A percentile compares a stretch with the other conserved stretches of the same genome.
Evolutionary conservation across 148 eudicot genomes (phyloP).

Genomic region (Chenopodium formosanum): DNA sequence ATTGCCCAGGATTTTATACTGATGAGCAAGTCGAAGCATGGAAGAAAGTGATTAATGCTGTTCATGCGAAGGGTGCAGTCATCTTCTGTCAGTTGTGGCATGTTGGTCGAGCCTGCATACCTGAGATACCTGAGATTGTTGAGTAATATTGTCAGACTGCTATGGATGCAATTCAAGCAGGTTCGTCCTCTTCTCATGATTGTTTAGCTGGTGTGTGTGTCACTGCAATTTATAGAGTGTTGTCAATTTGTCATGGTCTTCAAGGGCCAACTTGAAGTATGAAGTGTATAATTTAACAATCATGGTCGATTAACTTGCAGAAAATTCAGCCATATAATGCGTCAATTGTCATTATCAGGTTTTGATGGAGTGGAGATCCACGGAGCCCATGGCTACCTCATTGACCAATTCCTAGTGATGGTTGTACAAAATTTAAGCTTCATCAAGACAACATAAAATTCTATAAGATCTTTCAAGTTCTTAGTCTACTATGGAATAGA

Average conservation of each 20-base stretch:
- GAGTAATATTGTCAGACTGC: slow-evolving; percentile 74
- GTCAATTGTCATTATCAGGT: slow-evolving; percentile 36
- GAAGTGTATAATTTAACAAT: not conserved
- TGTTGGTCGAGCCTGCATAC: slow-evolving; percentile 84
- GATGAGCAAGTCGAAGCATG: slow-evolving; percentile 85
- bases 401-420: slow-evolving; percentile 90
- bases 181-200: slow-evolving; percentile 22
- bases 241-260: not conserved
- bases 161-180: slow-evolving; percentile 77
- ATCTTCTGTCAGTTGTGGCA: slow-evolving; percentile 95
- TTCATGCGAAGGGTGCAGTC: slow-evolving; percentile 75
- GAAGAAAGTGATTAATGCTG: slow-evolving; percentile 80
- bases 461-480: no score
- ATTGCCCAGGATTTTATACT: slow-evolving; percentile 84
- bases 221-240: not conserved
- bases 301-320: not conserved
- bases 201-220: not conserved
- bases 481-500: no score
- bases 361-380: slow-evolving; percentile 93
- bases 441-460: no score
- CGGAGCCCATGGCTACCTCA: slow-evolving; percentile 87
- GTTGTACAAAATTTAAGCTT: slow-evolving; percentile 5
- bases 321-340: not conserved
- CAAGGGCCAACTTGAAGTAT: not conserved
- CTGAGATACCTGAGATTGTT: slow-evolving; percentile 56